Evolutionary conservation across 2,329 filamentous ascomycete species (phyloP).

Genomic region (Helminthosporium solani): DNA sequence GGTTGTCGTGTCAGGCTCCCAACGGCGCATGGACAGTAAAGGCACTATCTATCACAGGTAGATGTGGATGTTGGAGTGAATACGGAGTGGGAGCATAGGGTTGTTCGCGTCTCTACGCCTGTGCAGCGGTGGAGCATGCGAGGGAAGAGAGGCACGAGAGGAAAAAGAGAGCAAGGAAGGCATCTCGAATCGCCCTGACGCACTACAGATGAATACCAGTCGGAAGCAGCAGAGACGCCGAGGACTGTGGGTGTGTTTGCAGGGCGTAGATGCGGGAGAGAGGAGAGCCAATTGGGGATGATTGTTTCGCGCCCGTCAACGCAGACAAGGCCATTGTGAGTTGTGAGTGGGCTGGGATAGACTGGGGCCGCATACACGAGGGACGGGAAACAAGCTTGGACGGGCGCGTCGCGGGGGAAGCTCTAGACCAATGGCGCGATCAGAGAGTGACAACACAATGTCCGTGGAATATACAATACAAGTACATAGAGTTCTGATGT

Average conservation of each 20-base stretch:
- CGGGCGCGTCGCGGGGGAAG: conserved; percentile 18
- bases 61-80: too few species aligned
- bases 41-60: too few species aligned
- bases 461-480: too few species aligned
- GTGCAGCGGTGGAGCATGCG: too few species aligned
- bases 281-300: conserved; percentile 25
- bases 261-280: conserved; percentile 2
- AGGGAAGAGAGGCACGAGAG: background rate
- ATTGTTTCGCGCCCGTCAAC: conserved; percentile 36
- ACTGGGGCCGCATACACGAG: conserved; percentile 16
- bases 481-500: conserved; percentile 1
- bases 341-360: conserved; percentile 28
- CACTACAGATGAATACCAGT: conserved; percentile 12
- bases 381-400: conserved; percentile 19
- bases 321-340: conserved; percentile 21
- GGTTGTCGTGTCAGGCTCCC: background rate
- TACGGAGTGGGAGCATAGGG: too few species aligned
- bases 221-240: conserved; percentile 13
- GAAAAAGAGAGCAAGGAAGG: conserved; percentile 1
- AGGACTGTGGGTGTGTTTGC: conserved; percentile 8
- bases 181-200: background rate
- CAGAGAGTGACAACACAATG: too few species aligned
- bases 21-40: too few species aligned
- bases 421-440: conserved; percentile 24
- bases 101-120: too few species aligned